Evolutionary conservation across 2,329 filamentous ascomycete genomes (phyloP).

Genomic region (Xylariaceae sp.): DNA sequence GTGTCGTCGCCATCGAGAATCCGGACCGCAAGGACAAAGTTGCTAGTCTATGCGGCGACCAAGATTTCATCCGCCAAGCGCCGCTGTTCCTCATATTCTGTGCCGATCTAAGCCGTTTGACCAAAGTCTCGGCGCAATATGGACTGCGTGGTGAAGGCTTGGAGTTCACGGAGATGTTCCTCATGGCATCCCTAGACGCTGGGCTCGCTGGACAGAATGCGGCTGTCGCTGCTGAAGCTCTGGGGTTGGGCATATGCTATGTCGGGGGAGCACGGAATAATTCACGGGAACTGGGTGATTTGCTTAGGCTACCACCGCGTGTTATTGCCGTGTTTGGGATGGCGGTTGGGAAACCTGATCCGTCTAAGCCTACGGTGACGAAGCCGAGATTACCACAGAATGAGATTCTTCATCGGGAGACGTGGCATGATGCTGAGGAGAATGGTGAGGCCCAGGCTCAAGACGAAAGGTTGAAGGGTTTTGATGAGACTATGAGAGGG

Average conservation of each 20-base stretch:
- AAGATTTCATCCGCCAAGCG: conserved; percentile 30
- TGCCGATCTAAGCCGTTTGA: conserved; percentile 31
- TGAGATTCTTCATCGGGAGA: conserved; percentile 28
- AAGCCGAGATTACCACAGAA: conserved; percentile 27
- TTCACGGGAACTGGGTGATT: conserved; percentile 23
- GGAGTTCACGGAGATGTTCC: conserved; percentile 31
- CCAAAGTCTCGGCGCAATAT: conserved; percentile 20
- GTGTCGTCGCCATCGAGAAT: conserved; percentile 28
- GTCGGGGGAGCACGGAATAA: conserved; percentile 30
- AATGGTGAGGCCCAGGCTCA: conserved; percentile 8
- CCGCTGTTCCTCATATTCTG: conserved; percentile 32
- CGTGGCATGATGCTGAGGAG: conserved; percentile 16
- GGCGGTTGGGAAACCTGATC: conserved; percentile 26
- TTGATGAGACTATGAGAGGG: conserved; percentile 22
- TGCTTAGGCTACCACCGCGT: conserved; percentile 28
- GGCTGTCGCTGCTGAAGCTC: conserved; percentile 26
- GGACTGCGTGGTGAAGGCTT: conserved; percentile 22
- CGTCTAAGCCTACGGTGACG: conserved; percentile 19
- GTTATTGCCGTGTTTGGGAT: conserved; percentile 30
- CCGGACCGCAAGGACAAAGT: conserved; percentile 23
- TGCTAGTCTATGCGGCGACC: conserved; percentile 27
- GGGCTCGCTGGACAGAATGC: conserved; percentile 31
- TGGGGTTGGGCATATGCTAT: conserved; percentile 31
- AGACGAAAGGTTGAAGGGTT: conserved; percentile 18
- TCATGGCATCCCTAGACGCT: conserved; percentile 31